Evolutionary conservation across 2,329 filamentous ascomycete species (phyloP), one percentile per base, ranked within the genome.

Genomic region (Alternaria solani): DNA sequence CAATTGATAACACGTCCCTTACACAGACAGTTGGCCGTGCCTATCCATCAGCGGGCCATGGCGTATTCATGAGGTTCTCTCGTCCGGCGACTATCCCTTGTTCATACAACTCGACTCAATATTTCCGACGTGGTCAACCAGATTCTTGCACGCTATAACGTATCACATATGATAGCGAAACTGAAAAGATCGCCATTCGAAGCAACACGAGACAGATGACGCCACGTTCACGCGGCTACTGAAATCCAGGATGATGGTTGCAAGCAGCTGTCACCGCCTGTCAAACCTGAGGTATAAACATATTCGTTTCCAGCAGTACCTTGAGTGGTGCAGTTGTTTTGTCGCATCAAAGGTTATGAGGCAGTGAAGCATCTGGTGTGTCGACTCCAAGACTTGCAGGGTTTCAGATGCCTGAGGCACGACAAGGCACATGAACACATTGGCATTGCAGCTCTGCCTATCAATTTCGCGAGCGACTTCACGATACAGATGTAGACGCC

Each of bases 401-500:
- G 71, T 73, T 70, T 72, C 71, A 71, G 65, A 52, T 57, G 54
- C 38, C 54, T 64, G 59, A 65, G 65, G 62, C 65, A 54, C 26
- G 36, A 60, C 59, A 7, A n/a, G 16, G 25, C 56, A 52, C 23
- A 30, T 18, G 25, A 30, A 38, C 34, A 38, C 38, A 16, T 18
- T 39, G 51, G 63, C 67, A 65, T 68, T 57, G 58, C 57, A 46
- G 14, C 28, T 60, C 41, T 39, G 61, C 64, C 64, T 65, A 36
- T 39, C 48, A 61, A 66, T 56, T 51, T 63, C 54, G 47, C 14
- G 1, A 43, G 39, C 28, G 25, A 25, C 18, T 28, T 36, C 16
- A 3, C 48, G n/a, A 55, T 28, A 8, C 16, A 5, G 3, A 12
- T 47, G 4, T 16, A 20, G 30, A 46, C 12, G 30, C 30, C 7